Base-by-base conservation (phyloP, 108 stramenopile genomes). In the Licmophora abbreviata region DNA sequence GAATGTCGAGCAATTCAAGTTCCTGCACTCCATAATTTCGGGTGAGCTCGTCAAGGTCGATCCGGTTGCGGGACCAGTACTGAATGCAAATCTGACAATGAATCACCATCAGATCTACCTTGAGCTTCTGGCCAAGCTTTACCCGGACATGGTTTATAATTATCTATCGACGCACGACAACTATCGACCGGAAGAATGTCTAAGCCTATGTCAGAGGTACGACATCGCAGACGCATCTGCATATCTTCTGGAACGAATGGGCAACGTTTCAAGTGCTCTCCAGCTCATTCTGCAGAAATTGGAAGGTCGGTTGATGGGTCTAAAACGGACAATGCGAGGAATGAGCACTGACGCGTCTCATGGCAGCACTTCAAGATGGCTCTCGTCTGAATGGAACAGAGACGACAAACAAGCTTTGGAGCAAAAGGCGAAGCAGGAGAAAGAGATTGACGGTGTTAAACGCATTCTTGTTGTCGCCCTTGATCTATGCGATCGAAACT, bases 141-240 rank as follows among this genome's bases (percentile, higher is more conserved):
- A 84, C 31, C 87, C 87, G 15, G 87, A 86, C 23, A 45, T 64
- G 35, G 90, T 95, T 34, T 91, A 92, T 60, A 71, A 76, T 8
- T 86, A 88, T 29, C 71, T 88, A 24, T 67, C 78, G 23, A 66
- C 71, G 23, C 75, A 80, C 42, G 73, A 76, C 63, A 83, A 73
- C 63, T 93, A 90, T 63, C 64, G 83, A 22, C 56, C 80, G 14
- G 81, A 85, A 44, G 90, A 85, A 31, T 83, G 81, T 17, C 68
- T 95, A 15, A 70, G 83, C 47, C 66, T 91, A 8, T 91, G 91
- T 52, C 83, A 88, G 51, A 66, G 79, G 36, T 66, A 75, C 15
- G 70, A 82, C 31, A 85, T 96, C 34, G 79, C 82, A 33, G 91
- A 96, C 66, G 95, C 92, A 14, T 83, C 84, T 21, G 88, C 89